Evolutionary conservation across 164 flowering plant species (phyloP).

Genomic region (Malania oleifera): DNA sequence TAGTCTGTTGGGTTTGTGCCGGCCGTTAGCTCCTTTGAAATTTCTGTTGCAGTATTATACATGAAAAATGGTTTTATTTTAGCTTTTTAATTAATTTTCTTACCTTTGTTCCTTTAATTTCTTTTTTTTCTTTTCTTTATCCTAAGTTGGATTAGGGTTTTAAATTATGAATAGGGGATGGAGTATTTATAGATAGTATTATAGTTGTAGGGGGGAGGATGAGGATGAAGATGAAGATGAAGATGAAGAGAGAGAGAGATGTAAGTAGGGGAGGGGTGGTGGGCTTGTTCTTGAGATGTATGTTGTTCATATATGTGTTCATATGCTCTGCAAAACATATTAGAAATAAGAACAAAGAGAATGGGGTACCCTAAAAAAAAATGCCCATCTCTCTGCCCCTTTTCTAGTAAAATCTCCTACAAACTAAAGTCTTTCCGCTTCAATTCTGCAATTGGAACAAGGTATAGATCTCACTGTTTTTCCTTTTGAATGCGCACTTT

Average conservation of each 20-base stretch:
- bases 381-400: slow-evolving; percentile 18
- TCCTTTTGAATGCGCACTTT: too few relatives aligned
- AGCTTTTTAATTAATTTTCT: too few relatives aligned
- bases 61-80: slow-evolving; percentile 26
- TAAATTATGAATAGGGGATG: slow-evolving; percentile 10
- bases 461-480: too few relatives aligned
- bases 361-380: neutral
- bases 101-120: neutral
- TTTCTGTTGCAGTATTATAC: slow-evolving; percentile 20
- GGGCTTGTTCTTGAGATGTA: slow-evolving; percentile 4
- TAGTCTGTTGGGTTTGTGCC: too few relatives aligned
- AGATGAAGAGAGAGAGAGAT: too few relatives aligned
- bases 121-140: neutral
- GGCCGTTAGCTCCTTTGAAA: neutral
- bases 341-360: slow-evolving; percentile 8
- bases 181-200: slow-evolving; percentile 22
- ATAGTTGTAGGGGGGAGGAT: slow-evolving; percentile 11
- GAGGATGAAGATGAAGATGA: too few relatives aligned
- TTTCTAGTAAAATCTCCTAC: slow-evolving; percentile 4
- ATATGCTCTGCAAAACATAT: slow-evolving; percentile 23
- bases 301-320: slow-evolving; percentile 36
- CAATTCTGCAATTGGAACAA: neutral
- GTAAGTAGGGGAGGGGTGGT: too few relatives aligned
- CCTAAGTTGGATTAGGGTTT: slow-evolving; percentile 19
- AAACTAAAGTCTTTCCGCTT: neutral